Base-by-base conservation (phyloP, 2,329 filamentous ascomycete species). In the Rosellinia necatrix region DNA sequence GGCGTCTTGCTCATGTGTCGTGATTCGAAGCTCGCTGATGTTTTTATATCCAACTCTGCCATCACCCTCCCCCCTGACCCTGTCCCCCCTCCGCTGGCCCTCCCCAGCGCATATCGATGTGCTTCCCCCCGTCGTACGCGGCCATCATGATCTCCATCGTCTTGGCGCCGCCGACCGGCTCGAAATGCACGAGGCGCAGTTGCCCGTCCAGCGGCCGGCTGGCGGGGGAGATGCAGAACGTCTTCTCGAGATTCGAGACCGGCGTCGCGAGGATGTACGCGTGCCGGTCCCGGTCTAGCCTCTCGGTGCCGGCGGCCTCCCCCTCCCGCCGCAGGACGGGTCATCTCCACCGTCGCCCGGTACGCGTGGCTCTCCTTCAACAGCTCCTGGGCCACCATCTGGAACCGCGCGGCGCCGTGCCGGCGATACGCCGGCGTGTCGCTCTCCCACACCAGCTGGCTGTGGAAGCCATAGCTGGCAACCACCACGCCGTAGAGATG, bases 391-490 rank as follows among this genome's bases (percentile, higher is more conserved):
- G 91, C 92, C 0, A 91, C 92, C 83, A 96, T 91, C 53, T 86
- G 82, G 74, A 97, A 97, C 17, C 93, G 82, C 69, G 88, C 84
- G 27, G 80, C 79, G 10, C 93, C 93, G 67, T 89, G 87, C 63
- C 84, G 83, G 59, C 93, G 87, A 72, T 93, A 93, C 62, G 85
- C 88, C 0, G 83, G 78, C 0, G 92, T 96, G 72, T 97, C 93
- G 72, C 90, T 94, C 75, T 97, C 92, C 65, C 90, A 92, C 19
- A 97, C 91, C 3, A 97, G 81, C 37, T 88, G 86, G 25, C 92
- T 90, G 68, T 97, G 93, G 67, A 97, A 85, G 17, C 90, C 93
- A 82, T 96, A 96, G 71, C 89, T 94, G 40, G 87, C 88, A 2
- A 97, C 92, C 19, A 97, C 91, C 21, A 88, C 89, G 22, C 91